A percentile compares a stretch with the other conserved stretches of the same genome.
Evolutionary conservation across 441 rosid genomes (phyloP).

Genomic region (Adansonia grandidieri): DNA sequence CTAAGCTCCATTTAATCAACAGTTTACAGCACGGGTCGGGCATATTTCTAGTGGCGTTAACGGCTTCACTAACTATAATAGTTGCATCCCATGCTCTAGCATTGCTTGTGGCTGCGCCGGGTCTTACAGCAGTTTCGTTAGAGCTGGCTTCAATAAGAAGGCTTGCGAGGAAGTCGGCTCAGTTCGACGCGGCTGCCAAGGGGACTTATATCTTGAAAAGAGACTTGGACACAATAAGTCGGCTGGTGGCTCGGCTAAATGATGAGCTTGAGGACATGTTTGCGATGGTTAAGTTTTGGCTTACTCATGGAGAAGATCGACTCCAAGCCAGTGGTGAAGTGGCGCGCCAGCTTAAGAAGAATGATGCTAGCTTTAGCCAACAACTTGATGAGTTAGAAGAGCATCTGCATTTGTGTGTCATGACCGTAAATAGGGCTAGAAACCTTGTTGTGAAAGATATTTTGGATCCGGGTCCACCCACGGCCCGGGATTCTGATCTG

Average conservation of each 20-base stretch:
- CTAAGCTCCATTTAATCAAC: slow-evolving; percentile 44
- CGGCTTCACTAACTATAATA: slow-evolving; percentile 60
- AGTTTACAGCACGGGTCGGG: slow-evolving; percentile 61
- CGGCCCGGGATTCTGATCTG: slow-evolving; percentile 6
- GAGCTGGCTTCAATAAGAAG: slow-evolving; percentile 43
- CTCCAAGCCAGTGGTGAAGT: slow-evolving; percentile 51
- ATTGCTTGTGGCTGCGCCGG: slow-evolving; percentile 61
- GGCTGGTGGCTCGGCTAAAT: slow-evolving; percentile 57
- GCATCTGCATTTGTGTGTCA: slow-evolving; percentile 68
- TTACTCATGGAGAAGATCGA: slow-evolving; percentile 49
- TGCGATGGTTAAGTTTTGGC: slow-evolving; percentile 55
- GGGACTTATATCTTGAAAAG: slow-evolving; percentile 70
- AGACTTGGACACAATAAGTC: slow-evolving; percentile 71
- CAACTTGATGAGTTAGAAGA: slow-evolving; percentile 38
- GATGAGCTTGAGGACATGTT: slow-evolving; percentile 66
- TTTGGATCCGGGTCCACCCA: slow-evolving; percentile 39
- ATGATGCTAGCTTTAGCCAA: slow-evolving; percentile 51
- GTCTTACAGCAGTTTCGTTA: slow-evolving; percentile 42
- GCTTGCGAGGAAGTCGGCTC: slow-evolving; percentile 42
- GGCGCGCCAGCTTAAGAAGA: slow-evolving; percentile 48
- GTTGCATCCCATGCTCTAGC: slow-evolving; percentile 73
- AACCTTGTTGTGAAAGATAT: slow-evolving; percentile 61
- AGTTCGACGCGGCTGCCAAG: slow-evolving; percentile 67
- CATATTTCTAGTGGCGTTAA: slow-evolving; percentile 54
- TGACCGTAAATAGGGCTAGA: slow-evolving; percentile 75